These are phyloP conservation scores for Melanogaster broomeanus DNA, from an alignment of 768 basidiomycete genomes.

Conservation along the genomic window DNA sequence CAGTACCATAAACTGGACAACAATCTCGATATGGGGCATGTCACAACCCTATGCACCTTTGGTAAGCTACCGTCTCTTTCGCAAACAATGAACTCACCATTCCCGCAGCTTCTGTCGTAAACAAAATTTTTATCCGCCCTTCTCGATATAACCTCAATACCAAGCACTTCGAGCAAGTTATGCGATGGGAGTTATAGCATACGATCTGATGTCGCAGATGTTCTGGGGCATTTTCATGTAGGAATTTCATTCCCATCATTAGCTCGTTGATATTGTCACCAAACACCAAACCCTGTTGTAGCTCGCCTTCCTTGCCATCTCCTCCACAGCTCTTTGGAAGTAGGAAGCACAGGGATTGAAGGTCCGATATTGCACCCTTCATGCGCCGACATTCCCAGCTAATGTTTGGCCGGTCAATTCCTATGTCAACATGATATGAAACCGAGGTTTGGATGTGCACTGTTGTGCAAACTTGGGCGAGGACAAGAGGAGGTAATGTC, in stretches of 20 bases:
- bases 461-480: slow-evolving; percentile 24
- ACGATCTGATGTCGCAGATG: neutral
- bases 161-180: neutral
- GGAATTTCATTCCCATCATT: neutral
- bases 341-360: neutral
- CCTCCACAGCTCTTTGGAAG: neutral
- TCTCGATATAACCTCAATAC: slow-evolving; percentile 24
- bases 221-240: neutral
- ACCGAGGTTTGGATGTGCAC: slow-evolving; percentile 21
- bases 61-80: neutral
- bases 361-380: neutral
- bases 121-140: slow-evolving; percentile 25
- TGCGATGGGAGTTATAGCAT: neutral
- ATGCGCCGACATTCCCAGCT: neutral
- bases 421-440: slow-evolving; percentile 1
- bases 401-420: neutral
- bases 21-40: slow-evolving; percentile 36
- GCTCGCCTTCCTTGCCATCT: neutral
- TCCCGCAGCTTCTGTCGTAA: slow-evolving; percentile 39
- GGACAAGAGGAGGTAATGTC: slow-evolving; percentile 29
- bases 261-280: neutral
- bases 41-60: slow-evolving; percentile 27
- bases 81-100: slow-evolving; percentile 31
- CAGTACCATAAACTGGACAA: slow-evolving; percentile 37
- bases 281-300: neutral